A percentile compares a stretch with the other conserved stretches of the same genome.
Conservation (phyloP, 2,329 filamentous ascomycete genomes). For the Mollisiaceae sp. region DNA sequence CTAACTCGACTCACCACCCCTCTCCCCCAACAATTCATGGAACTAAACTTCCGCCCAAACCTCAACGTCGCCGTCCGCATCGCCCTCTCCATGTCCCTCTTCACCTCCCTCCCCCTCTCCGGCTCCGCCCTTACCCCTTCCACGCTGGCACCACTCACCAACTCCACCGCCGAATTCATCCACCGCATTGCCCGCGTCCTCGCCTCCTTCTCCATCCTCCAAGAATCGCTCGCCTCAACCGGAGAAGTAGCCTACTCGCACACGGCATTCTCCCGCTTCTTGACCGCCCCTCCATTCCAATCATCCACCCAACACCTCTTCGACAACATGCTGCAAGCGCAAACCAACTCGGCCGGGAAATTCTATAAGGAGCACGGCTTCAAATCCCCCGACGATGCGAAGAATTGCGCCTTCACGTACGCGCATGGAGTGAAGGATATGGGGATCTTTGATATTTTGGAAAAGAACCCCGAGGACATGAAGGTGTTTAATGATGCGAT, state of each 20-base stretch:
- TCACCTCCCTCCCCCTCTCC: constrained; percentile 15
- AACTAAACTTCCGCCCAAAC: constrained; percentile 21
- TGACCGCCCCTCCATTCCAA: constrained; percentile 17
- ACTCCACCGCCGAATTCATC: constrained; percentile 21
- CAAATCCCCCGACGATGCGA: constrained; percentile 15
- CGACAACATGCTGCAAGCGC: constrained; percentile 24
- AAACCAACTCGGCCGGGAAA: constrained; percentile 13
- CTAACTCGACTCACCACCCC: constrained; percentile 20
- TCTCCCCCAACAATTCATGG: constrained; percentile 18
- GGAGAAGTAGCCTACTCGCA: constrained; percentile 16
- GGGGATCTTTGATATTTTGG: constrained; percentile 24
- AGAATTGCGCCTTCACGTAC: constrained; percentile 24
- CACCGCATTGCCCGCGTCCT: constrained; percentile 21
- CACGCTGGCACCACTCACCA: constrained; percentile 6
- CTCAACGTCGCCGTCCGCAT: constrained; percentile 25
- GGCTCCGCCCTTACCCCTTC: constrained; percentile 4
- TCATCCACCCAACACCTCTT: constrained; percentile 18
- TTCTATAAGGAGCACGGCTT: constrained; percentile 24
- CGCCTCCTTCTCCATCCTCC: constrained; percentile 18
- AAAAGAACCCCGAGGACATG: constrained; percentile 16
- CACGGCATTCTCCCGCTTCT: constrained; percentile 18
- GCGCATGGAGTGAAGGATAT: constrained; percentile 21
- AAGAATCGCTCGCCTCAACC: not conserved
- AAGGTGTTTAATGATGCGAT: constrained; percentile 26
- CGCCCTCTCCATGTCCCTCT: constrained; percentile 24